These are phyloP conservation scores for Leccinum fallax DNA, from an alignment of 1,284 basidiomycete genomes.

Conservation along the genomic window DNA sequence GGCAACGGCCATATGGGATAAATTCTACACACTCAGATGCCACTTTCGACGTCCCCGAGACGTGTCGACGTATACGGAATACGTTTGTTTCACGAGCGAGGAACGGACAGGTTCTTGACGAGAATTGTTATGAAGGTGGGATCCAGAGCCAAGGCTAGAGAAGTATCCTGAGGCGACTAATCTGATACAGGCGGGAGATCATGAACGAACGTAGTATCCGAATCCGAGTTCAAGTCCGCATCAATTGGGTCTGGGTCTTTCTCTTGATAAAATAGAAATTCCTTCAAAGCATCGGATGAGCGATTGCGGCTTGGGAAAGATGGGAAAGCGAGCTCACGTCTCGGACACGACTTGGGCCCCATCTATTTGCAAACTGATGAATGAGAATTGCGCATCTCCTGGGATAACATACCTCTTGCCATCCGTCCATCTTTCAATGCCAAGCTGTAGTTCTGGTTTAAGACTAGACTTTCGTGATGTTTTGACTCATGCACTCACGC, in stretches of 20 bases:
- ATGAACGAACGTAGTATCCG: conserved; percentile 42
- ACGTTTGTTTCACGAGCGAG: conserved; percentile 75
- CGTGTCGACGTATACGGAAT: conserved; percentile 72
- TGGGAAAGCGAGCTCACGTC: conserved; percentile 51
- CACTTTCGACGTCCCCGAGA: conserved; percentile 67
- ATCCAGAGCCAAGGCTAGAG: conserved; percentile 37
- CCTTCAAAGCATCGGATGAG: conserved; percentile 42
- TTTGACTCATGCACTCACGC: conserved; percentile 47
- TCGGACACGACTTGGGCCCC: conserved; percentile 76
- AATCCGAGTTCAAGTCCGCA: conserved; percentile 48
- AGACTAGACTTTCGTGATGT: conserved; percentile 1
- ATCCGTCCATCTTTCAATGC: conserved; percentile 81
- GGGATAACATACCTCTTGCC: conserved; percentile 54
- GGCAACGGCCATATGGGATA: neutral
- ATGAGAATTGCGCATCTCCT: conserved; percentile 35
- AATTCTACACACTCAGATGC: conserved; percentile 65
- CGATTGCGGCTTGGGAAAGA: conserved; percentile 1
- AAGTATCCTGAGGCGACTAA: conserved; percentile 18
- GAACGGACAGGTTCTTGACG: conserved; percentile 45
- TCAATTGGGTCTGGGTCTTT: conserved; percentile 49
- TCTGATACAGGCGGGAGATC: neutral
- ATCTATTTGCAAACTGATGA: conserved; percentile 37
- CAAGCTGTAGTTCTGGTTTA: conserved; percentile 46
- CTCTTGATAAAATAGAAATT: conserved; percentile 79
- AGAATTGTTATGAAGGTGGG: conserved; percentile 37